Conservation (phyloP, 805 yeast species). For the Zygosaccharomyces bisporus region DNA sequence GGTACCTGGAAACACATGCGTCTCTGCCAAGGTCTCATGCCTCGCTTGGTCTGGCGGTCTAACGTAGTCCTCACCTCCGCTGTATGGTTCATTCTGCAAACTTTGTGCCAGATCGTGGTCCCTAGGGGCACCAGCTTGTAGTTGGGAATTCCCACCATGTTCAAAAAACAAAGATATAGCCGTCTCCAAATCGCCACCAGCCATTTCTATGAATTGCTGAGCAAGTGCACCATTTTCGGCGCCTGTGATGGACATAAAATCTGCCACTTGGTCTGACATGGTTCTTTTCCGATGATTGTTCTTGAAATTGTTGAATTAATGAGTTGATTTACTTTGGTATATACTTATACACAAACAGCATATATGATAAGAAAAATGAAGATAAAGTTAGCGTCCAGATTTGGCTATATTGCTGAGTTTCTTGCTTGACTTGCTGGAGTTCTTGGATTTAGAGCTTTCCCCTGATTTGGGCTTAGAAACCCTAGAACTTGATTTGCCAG, state of each 20-base stretch:
- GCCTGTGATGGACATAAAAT: conserved; percentile 82
- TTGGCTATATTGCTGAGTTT: background rate
- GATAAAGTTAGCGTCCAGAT: background rate
- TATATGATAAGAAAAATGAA: background rate
- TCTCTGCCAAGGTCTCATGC: conserved; percentile 60
- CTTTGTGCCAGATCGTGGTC: conserved; percentile 58
- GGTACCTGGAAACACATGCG: conserved; percentile 35
- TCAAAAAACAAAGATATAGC: conserved; percentile 86
- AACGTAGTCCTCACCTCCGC: conserved; percentile 42
- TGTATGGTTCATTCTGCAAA: conserved; percentile 61
- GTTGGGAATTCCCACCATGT: conserved; percentile 41
- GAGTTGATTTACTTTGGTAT: conserved; percentile 2
- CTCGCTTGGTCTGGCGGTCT: conserved; percentile 73
- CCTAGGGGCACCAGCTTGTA: conserved; percentile 23
- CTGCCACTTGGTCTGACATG: conserved; percentile 50
- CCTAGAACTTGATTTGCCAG: background rate
- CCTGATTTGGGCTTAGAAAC: background rate
- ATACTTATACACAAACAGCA: background rate
- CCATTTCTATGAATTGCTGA: conserved; percentile 68
- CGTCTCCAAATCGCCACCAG: conserved; percentile 71
- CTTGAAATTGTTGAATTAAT: background rate
- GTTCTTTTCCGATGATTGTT: background rate
- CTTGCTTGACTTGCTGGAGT: background rate
- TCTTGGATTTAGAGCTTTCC: background rate
- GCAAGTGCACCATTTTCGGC: conserved; percentile 66